Evolutionary conservation across 768 basidiomycete species (phyloP).

Genomic region (Agaricus subrufescens): DNA sequence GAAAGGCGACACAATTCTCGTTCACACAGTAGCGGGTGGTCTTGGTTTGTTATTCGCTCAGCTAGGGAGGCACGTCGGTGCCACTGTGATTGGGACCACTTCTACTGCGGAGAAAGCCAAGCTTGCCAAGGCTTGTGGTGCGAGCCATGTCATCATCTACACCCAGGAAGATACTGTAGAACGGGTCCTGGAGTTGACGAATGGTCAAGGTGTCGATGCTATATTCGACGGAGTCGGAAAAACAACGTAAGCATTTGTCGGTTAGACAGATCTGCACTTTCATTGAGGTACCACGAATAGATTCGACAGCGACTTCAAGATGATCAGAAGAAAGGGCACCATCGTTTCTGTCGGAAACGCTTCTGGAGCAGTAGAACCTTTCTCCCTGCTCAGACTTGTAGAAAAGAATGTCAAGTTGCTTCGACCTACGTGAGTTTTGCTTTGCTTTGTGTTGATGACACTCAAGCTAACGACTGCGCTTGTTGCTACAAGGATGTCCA

Average conservation of each 20-base stretch:
- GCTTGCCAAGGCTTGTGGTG: slow-evolving; percentile 74
- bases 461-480: neutral
- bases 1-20: slow-evolving; percentile 71
- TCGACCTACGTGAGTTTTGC: slow-evolving; percentile 61
- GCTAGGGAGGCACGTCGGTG: slow-evolving; percentile 68
- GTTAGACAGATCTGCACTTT: neutral
- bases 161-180: slow-evolving; percentile 69
- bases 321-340: slow-evolving; percentile 83
- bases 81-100: slow-evolving; percentile 89
- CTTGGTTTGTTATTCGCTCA: slow-evolving; percentile 70
- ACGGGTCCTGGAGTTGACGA: slow-evolving; percentile 69
- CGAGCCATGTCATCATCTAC: slow-evolving; percentile 85
- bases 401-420: slow-evolving; percentile 80
- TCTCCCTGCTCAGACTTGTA: slow-evolving; percentile 66
- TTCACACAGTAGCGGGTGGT: slow-evolving; percentile 92
- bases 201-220: slow-evolving; percentile 78
- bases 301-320: slow-evolving; percentile 75
- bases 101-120: slow-evolving; percentile 82
- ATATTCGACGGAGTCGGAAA: slow-evolving; percentile 97
- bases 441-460: neutral
- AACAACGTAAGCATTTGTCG: slow-evolving; percentile 63
- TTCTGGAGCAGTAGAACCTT: slow-evolving; percentile 76
- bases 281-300: slow-evolving; percentile 27
- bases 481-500: slow-evolving; percentile 46
- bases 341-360: slow-evolving; percentile 91